Conservation (phyloP, 2,329 filamentous ascomycete species). For the Exutisphaerella laricina region DNA sequence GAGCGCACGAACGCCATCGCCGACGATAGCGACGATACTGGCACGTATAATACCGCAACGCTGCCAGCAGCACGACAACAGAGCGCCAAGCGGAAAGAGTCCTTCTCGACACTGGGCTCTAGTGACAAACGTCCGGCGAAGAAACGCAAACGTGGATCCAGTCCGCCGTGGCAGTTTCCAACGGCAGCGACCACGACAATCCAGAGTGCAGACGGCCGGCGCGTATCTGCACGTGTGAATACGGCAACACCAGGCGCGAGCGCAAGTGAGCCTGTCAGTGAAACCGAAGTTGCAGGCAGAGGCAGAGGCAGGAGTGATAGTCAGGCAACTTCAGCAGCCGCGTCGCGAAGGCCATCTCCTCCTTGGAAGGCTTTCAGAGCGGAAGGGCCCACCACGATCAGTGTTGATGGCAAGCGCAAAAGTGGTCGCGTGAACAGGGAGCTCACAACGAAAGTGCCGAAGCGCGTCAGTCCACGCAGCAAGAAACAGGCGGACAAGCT, state of each 20-base stretch:
- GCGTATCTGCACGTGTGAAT: slow-evolving; percentile 30
- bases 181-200: slow-evolving; percentile 27
- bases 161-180: slow-evolving; percentile 33
- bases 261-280: slow-evolving; percentile 12
- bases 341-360: slow-evolving; percentile 61
- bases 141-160: slow-evolving; percentile 50
- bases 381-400: slow-evolving; percentile 82
- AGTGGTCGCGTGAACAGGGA: slow-evolving; percentile 53
- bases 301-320: slow-evolving; percentile 23
- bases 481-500: slow-evolving; percentile 30
- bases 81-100: slow-evolving; percentile 29
- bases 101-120: slow-evolving; percentile 17
- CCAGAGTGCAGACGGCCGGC: slow-evolving; percentile 30
- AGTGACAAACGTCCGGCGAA: slow-evolving; percentile 43
- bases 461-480: slow-evolving; percentile 28
- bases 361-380: slow-evolving; percentile 86
- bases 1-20: background rate
- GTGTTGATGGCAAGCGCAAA: slow-evolving; percentile 56
- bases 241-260: slow-evolving; percentile 22
- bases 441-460: slow-evolving; percentile 19
- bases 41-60: slow-evolving; percentile 17
- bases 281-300: slow-evolving; percentile 17
- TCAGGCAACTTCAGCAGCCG: slow-evolving; percentile 20
- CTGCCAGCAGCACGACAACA: slow-evolving; percentile 23
- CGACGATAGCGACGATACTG: slow-evolving; percentile 7